Percentiles rank a stretch among this genome's conserved stretches.
phyloP scores from a whole-genome alignment of 1,284 basidiomycete genomes.

The Fistulinella cinereoalba region DNA sequence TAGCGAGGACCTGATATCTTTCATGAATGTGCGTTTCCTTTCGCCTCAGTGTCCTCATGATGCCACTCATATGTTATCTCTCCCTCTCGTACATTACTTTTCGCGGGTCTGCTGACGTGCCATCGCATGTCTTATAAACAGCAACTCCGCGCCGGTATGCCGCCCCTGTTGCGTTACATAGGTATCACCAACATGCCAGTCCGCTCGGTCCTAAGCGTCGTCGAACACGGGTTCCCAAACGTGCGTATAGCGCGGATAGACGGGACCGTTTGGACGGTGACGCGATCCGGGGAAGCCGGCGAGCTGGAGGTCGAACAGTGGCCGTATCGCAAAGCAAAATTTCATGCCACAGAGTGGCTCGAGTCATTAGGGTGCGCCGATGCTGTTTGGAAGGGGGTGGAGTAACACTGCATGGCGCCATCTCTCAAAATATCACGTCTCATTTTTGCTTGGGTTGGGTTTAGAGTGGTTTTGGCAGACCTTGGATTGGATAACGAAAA shows the following conservation, averaged over 20 bases:
- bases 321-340: constrained; percentile 49
- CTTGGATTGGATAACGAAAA: too few species aligned
- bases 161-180: constrained; percentile 51
- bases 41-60: constrained; percentile 1
- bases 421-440: too few species aligned
- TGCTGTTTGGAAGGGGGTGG: constrained; percentile 25
- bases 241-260: constrained; percentile 55
- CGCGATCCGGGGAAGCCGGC: constrained; percentile 20
- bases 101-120: constrained; percentile 1
- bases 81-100: not conserved
- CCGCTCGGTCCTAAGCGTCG: constrained; percentile 42
- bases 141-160: constrained; percentile 61
- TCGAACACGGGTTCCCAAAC: constrained; percentile 59
- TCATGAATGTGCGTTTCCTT: constrained; percentile 37
- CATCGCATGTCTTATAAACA: constrained; percentile 24
- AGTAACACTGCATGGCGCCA: too few species aligned
- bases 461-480: too few species aligned
- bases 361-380: constrained; percentile 59
- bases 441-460: too few species aligned
- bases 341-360: constrained; percentile 57
- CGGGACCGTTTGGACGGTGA: constrained; percentile 53
- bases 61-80: not conserved
- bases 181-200: constrained; percentile 49
- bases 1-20: constrained; percentile 34
- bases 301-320: constrained; percentile 49